These are phyloP conservation scores for Diaporthe velutina DNA, from an alignment of 2,329 filamentous ascomycete species.

Conservation along the genomic window DNA sequence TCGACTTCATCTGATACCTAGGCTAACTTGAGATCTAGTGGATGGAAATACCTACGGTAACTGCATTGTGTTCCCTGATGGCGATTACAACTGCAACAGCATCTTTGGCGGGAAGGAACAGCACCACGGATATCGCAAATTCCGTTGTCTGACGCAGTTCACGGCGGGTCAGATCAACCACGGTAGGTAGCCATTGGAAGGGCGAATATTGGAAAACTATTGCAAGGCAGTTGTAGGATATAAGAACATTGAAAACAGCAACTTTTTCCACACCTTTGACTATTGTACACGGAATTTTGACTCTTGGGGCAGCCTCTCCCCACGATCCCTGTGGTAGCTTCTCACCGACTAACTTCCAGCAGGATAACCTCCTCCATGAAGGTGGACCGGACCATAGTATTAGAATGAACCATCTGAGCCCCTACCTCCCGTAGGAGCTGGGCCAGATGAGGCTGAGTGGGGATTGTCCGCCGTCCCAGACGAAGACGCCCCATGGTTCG, in stretches of 20 bases:
- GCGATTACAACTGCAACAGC: slow-evolving; percentile 1
- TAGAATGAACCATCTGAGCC: not conserved
- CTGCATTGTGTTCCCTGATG: slow-evolving; percentile 14
- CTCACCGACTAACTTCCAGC: not conserved
- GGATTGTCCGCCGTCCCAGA: too few species aligned
- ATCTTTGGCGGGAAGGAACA: slow-evolving; percentile 16
- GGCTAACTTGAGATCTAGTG: not conserved
- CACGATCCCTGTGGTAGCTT: too few species aligned
- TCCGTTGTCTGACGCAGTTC: slow-evolving; percentile 14
- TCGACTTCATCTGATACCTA: not conserved
- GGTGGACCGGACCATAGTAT: too few species aligned
- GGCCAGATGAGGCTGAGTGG: not conserved
- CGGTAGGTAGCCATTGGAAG: not conserved
- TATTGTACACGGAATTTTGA: too few species aligned
- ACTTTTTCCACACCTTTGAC: too few species aligned
- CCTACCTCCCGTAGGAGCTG: not conserved
- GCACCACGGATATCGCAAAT: slow-evolving; percentile 12
- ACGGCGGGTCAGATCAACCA: slow-evolving; percentile 18
- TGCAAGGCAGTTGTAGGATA: too few species aligned
- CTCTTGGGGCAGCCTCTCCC: too few species aligned
- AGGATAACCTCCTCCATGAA: not conserved
- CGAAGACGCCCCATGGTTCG: too few species aligned
- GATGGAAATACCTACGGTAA: slow-evolving; percentile 7
- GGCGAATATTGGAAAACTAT: too few species aligned
- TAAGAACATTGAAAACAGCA: too few species aligned